phyloP scores from a whole-genome alignment of 1,284 basidiomycete genomes.

The Cryptococcus sp. region DNA sequence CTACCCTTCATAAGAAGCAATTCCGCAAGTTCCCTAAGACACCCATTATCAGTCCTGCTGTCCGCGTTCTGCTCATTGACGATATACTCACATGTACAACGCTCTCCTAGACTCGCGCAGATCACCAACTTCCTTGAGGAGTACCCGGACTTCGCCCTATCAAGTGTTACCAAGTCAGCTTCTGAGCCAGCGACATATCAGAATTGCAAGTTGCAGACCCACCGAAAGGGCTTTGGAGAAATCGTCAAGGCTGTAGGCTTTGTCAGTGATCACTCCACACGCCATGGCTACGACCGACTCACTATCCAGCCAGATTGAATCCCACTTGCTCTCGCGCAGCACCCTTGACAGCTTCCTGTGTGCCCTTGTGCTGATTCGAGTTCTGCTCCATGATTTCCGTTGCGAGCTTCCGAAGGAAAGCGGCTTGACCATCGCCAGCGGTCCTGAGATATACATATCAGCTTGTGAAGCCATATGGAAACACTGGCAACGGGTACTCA shows the following conservation, averaged over 20 bases:
- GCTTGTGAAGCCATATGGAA: neutral
- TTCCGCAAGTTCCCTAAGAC: constrained; percentile 47
- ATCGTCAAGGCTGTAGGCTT: constrained; percentile 43
- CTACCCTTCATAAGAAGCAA: constrained; percentile 52
- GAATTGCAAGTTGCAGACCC: constrained; percentile 5
- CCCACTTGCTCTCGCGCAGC: constrained; percentile 52
- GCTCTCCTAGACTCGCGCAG: constrained; percentile 50
- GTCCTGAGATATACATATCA: constrained; percentile 27
- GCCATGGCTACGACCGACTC: constrained; percentile 10
- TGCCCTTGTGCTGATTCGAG: constrained; percentile 50
- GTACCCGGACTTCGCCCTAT: constrained; percentile 47
- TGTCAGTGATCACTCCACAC: neutral
- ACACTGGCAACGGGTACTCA: constrained; percentile 17
- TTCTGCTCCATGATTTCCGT: constrained; percentile 50
- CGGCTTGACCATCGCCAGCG: constrained; percentile 41
- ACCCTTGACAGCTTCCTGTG: constrained; percentile 43
- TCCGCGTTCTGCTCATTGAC: neutral
- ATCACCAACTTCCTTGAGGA: constrained; percentile 53
- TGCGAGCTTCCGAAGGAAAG: constrained; percentile 48
- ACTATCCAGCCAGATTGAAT: constrained; percentile 53
- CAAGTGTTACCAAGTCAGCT: too few species aligned
- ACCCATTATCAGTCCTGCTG: neutral
- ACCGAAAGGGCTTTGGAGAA: constrained; percentile 51
- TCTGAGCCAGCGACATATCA: neutral
- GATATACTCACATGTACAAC: constrained; percentile 47